Percentiles rank a stretch among this genome's conserved stretches.
These are phyloP conservation scores for Cyberlindnera sargentensis DNA, from an alignment of 805 yeast genomes.

Conservation along the genomic window DNA sequence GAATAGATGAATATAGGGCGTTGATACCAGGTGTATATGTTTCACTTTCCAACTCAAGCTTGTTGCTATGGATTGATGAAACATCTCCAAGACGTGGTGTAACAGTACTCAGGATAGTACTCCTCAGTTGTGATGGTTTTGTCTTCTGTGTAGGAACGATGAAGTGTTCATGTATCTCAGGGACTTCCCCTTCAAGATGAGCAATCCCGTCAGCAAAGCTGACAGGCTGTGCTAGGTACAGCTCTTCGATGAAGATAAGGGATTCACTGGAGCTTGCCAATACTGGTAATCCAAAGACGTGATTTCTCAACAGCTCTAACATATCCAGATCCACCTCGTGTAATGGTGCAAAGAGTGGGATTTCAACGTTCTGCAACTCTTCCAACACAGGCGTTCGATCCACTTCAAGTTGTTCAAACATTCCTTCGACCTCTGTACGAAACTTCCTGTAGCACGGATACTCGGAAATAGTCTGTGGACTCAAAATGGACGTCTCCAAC, in stretches of 20 bases:
- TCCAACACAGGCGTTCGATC: not conserved
- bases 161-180: too few species aligned
- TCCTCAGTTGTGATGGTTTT: too few species aligned
- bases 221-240: too few species aligned
- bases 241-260: too few species aligned
- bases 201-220: too few species aligned
- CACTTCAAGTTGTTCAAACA: not conserved
- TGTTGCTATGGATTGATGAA: not conserved
- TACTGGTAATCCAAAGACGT: constrained; percentile 1
- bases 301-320: constrained; percentile 2
- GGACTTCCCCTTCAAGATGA: too few species aligned
- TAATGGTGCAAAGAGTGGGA: constrained; percentile 8
- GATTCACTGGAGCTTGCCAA: not conserved
- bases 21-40: not conserved
- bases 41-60: not conserved
- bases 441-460: constrained; percentile 5
- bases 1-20: not conserved
- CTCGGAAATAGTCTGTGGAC: not conserved
- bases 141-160: too few species aligned
- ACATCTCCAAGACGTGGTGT: too few species aligned
- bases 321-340: constrained; percentile 4
- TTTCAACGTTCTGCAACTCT: not conserved
- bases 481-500: not conserved
- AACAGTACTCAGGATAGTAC: too few species aligned
- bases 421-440: constrained; percentile 4